These are phyloP conservation scores for Neurospora sp. DNA, from an alignment of 2,329 filamentous ascomycete species.

Conservation along the genomic window DNA sequence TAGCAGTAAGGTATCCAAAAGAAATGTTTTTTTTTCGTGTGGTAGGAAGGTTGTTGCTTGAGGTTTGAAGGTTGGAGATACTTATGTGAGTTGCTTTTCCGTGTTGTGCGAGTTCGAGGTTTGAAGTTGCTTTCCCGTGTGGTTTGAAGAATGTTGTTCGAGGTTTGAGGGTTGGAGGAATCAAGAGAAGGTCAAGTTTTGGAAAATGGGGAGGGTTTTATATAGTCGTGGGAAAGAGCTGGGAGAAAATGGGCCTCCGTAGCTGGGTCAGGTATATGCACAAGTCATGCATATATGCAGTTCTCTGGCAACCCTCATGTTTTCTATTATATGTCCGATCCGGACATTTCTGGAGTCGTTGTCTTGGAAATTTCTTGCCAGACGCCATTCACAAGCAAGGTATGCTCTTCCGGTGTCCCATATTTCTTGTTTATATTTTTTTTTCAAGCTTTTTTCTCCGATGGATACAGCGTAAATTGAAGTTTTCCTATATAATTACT, in stretches of 20 bases:
- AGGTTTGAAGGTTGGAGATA: background rate
- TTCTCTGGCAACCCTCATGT: background rate
- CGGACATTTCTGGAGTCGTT: background rate
- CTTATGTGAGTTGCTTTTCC: background rate
- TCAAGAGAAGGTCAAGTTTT: background rate
- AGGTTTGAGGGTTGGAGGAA: background rate
- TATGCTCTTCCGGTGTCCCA: background rate
- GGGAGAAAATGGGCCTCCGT: background rate
- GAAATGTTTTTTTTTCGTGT: too few species aligned
- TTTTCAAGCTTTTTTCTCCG: background rate
- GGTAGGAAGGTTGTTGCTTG: background rate
- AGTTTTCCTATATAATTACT: background rate
- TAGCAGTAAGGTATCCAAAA: too few species aligned
- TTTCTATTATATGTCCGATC: background rate
- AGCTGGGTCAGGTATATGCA: background rate
- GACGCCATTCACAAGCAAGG: background rate
- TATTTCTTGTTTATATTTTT: background rate
- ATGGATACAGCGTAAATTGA: background rate
- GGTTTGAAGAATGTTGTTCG: background rate
- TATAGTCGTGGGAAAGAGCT: background rate
- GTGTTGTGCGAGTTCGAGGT: too few species aligned
- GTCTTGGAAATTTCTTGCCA: background rate
- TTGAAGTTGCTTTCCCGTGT: background rate
- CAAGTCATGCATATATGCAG: background rate
- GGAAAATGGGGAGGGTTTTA: background rate